Evolutionary conservation across 2,329 filamentous ascomycete species (phyloP).

Genomic region (Xylaria multiplex): DNA sequence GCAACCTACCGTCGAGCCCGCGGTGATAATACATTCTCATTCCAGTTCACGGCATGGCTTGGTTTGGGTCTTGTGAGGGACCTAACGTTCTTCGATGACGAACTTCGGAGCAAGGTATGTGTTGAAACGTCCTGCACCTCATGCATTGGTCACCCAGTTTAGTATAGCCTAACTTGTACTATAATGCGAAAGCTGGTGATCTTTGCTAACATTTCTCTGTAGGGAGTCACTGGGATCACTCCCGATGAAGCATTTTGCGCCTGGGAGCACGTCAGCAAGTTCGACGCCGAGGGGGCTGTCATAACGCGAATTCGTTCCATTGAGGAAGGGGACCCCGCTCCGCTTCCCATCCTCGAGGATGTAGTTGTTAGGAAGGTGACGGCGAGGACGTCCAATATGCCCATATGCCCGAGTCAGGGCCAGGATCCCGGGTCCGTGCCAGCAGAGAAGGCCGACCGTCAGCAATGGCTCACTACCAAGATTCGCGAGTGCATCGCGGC

Average conservation of each 20-base stretch:
- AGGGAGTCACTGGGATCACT: constrained; percentile 54
- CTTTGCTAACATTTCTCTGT: too few species aligned
- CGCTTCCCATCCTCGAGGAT: not conserved
- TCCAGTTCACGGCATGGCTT: constrained; percentile 57
- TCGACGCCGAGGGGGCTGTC: constrained; percentile 52
- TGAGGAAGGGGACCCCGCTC: not conserved
- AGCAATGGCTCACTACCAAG: constrained; percentile 45
- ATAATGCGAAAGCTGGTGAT: too few species aligned
- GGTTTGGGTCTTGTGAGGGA: constrained; percentile 51
- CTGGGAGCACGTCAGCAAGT: constrained; percentile 51
- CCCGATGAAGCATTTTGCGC: constrained; percentile 54
- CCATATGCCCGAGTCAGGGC: not conserved
- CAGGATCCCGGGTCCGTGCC: constrained; percentile 16
- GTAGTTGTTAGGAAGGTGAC: constrained; percentile 22
- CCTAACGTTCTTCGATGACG: constrained; percentile 48
- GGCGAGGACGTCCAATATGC: not conserved
- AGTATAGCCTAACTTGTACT: too few species aligned
- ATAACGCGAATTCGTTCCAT: constrained; percentile 40
- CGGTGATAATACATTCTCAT: constrained; percentile 53
- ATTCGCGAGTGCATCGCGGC: constrained; percentile 50
- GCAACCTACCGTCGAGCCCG: constrained; percentile 44
- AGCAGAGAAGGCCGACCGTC: constrained; percentile 43
- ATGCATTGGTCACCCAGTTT: too few species aligned
- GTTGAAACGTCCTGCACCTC: too few species aligned
- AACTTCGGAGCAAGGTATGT: constrained; percentile 39